Base-by-base conservation (phyloP, 331 rosid genomes). In the Pyrus hybrid region DNA sequence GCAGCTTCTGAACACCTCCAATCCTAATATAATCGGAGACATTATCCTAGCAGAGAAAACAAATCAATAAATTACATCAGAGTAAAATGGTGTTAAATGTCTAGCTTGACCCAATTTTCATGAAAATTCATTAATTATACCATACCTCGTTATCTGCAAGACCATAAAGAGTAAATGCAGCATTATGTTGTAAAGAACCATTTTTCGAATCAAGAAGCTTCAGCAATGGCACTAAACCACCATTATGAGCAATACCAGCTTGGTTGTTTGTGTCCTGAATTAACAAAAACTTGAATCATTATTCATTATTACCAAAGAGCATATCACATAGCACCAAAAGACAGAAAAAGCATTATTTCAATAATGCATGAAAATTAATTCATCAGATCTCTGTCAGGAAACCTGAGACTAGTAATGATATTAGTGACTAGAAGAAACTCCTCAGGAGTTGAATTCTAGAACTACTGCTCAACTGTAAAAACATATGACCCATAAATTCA, bases 131-230 rank as follows among this genome's bases (percentile, higher is more conserved):
- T 41, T 21, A 76, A 57, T 70, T 60, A 70, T 53, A 77, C 4
- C 82, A 74, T 74, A 94, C 99, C 96, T 95, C 99, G 71, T 95
- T 95, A 79, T 95, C 99, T 58, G 99, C 97, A 79, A 95, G 97
- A 66, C 99, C 99, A 79, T 95, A 95, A 75, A 95, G 96, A 67
- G 99, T 93, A 84, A 95, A 95, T 68, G 99, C 99, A n/a, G 98
- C 97, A 89, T 95, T 95, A 81, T 95, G 99, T 80, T 95, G 99
- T 86, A 95, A 79, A 53, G 99, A 92, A 73, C 99, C 99, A 83
- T 92, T 95, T 88, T 89, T 92, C 1, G 98, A 92, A 89, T 95
- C 98, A 76, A 95, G 94, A 85, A 95, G 99, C 86, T 95, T 91
- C 75, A 95, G 90, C 82, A 95, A 85, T 68, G 98, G 99, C 67